Percentiles rank a stretch among this genome's conserved stretches.
Evolutionary conservation across 805 yeast species (phyloP).

Genomic region (Saturnispora gosingensis): DNA sequence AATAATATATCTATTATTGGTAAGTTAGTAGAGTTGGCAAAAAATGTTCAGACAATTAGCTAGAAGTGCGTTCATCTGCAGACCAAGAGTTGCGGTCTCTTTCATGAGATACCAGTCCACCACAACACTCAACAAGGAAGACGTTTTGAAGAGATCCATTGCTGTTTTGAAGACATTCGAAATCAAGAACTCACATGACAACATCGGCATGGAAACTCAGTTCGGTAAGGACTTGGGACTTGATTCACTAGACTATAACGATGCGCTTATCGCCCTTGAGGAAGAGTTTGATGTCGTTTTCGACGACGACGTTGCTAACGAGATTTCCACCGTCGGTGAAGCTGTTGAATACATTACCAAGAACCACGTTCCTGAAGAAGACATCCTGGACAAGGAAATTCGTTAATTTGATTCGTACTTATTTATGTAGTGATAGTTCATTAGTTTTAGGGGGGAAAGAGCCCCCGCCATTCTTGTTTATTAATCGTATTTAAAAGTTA

Average conservation of each 20-base stretch:
- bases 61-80: slow-evolving; percentile 13
- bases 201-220: slow-evolving; percentile 33
- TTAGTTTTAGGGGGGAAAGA: not conserved
- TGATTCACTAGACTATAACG: slow-evolving; percentile 92
- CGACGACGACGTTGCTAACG: slow-evolving; percentile 41
- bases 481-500: not conserved
- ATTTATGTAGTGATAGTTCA: not conserved
- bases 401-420: slow-evolving; percentile 20
- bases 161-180: slow-evolving; percentile 61
- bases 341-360: slow-evolving; percentile 44
- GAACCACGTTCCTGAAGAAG: slow-evolving; percentile 28
- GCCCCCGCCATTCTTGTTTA: not conserved
- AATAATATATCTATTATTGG: not conserved
- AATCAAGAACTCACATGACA: slow-evolving; percentile 19
- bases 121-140: slow-evolving; percentile 49
- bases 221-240: slow-evolving; percentile 69
- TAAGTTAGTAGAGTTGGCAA: not conserved
- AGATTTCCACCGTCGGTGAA: slow-evolving; percentile 52
- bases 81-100: not conserved
- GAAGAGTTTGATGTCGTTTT: slow-evolving; percentile 58
- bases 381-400: slow-evolving; percentile 28
- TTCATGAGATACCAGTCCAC: slow-evolving; percentile 19
- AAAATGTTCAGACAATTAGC: slow-evolving; percentile 18
- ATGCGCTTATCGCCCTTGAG: slow-evolving; percentile 92
- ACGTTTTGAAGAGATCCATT: slow-evolving; percentile 72